Evolutionary conservation across 108 stramenopile genomes (phyloP), one percentile per base, ranked within the genome.

Genomic region (Stephanodiscus triporus): DNA sequence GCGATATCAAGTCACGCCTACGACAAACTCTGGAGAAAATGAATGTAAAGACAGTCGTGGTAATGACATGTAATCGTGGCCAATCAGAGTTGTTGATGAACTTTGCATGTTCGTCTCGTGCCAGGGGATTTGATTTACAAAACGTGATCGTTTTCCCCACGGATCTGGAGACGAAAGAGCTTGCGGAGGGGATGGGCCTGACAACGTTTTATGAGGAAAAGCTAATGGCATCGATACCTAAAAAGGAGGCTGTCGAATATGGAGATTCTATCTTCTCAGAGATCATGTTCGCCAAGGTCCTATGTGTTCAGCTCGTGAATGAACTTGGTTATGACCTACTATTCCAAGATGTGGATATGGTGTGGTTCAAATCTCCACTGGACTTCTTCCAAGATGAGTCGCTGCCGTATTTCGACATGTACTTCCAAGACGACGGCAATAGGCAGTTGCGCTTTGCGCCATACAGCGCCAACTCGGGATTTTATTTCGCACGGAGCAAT

Each of bases 251-350:
- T 6, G 32, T 68, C 4, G 22, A 34, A 16, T 97, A 95, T 61
- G 90, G 83, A 8, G 96, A 97, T 83, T 37, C 22, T 0, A 87
- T 66, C 4, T 97, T 97, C 76, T 62, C 68, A 3, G 57, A 66
- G 19, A 91, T 94, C 86, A 93, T 96, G 92, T 87, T 86, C 66
- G 82, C 84, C 54, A 92, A 93, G 81, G 51, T 81, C 14, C 47
- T 87, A 32, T 88, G 86, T 69, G 92, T 92, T 11, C 90, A 91
- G 17, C 76, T 89, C 72, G 55, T 87, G 11, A 69, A 58, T 45
- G 27, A 71, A 42, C 75, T 94, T 38, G 89, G 89, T 14, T 90
- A 93, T 70, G 90, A 97, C 55, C 66, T 95, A 6, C 66, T 97
- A 6, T 97, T 94, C 76, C 93, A 90, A 82, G 91, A 83, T 75